A percentile compares a stretch with the other conserved stretches of the same genome.
Evolutionary conservation across 1,284 basidiomycete species (phyloP).

Genomic region (Boletus smithii): DNA sequence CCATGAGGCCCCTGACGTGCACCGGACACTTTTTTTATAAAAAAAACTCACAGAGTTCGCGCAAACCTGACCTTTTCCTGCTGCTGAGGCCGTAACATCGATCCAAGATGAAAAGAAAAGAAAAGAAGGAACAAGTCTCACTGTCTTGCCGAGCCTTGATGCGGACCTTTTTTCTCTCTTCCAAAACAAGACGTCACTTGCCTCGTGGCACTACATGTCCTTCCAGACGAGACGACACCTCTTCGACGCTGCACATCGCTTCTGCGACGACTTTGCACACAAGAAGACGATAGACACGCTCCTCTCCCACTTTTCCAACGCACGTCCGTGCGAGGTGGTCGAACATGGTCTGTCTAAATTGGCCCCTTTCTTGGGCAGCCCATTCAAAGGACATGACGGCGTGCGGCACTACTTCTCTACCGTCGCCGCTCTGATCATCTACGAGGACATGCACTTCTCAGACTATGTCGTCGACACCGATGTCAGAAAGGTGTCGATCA

Average conservation of each 20-base stretch:
- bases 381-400: slow-evolving; percentile 44
- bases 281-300: slow-evolving; percentile 42
- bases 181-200: not conserved
- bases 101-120: not conserved
- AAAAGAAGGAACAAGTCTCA: not conserved
- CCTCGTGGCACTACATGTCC: not conserved
- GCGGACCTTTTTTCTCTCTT: too few species aligned
- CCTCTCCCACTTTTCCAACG: slow-evolving; percentile 50
- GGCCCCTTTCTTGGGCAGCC: slow-evolving; percentile 57
- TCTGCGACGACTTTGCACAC: slow-evolving; percentile 53
- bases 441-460: slow-evolving; percentile 41
- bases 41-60: slow-evolving; percentile 17
- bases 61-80: slow-evolving; percentile 1
- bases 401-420: slow-evolving; percentile 49
- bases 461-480: slow-evolving; percentile 40
- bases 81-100: not conserved
- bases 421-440: slow-evolving; percentile 43
- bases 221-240: slow-evolving; percentile 29
- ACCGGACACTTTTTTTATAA: too few species aligned
- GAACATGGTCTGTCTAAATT: slow-evolving; percentile 57
- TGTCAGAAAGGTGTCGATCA: slow-evolving; percentile 48
- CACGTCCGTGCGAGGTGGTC: slow-evolving; percentile 42
- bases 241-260: slow-evolving; percentile 42
- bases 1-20: too few species aligned
- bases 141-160: too few species aligned